Evolutionary conservation across 768 basidiomycete genomes (phyloP), one percentile per base, ranked within the genome.

Genomic region (Rubroboletus satanas): DNA sequence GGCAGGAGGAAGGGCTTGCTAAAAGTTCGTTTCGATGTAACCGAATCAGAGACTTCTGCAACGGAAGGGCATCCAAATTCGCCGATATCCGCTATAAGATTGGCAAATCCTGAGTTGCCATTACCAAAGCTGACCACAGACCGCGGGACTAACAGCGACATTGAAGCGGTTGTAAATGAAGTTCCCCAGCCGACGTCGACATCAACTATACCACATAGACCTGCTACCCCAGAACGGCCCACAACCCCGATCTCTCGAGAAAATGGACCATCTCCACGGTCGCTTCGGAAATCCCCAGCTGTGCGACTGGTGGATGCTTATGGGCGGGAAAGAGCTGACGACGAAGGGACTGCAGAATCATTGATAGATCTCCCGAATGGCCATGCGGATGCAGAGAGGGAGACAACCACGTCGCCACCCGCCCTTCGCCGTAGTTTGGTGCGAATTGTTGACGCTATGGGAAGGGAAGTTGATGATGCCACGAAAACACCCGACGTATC

Each of bases 251-350:
- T 45, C 11, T 56, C 63, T 38, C 72, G 63, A n/a, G 62, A 67
- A 31, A 54, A 36, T 58, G 66, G 32, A 5, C 59, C 45, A 55
- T 68, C 58, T 44, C 66, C 69, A 39, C 73, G 70, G 32, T 73
- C 72, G 39, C 71, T 74, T 42, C 75, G 79, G 21, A 82, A 77
- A 65, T 75, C 78, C 0, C 77, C 80, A 7, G 74, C 74, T 46
- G 76, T 90, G 35, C 80, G 86, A 26, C 63, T 90, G n/a, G 72
- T 90, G 28, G 88, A 91, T 69, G 85, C 83, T 8, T 90, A 80
- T 65, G 88, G 88, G 9, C 73, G 81, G 41, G 78, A 83, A 64
- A 69, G 71, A 57, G 42, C 47, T 47, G 46, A 60, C 15, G 56
- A 62, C 52, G 56, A 64, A 56, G 43, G 35, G 10, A 21, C 39